Evolutionary conservation across 805 yeast species (phyloP).

Genomic region (Metahyphopichia silvanorum): DNA sequence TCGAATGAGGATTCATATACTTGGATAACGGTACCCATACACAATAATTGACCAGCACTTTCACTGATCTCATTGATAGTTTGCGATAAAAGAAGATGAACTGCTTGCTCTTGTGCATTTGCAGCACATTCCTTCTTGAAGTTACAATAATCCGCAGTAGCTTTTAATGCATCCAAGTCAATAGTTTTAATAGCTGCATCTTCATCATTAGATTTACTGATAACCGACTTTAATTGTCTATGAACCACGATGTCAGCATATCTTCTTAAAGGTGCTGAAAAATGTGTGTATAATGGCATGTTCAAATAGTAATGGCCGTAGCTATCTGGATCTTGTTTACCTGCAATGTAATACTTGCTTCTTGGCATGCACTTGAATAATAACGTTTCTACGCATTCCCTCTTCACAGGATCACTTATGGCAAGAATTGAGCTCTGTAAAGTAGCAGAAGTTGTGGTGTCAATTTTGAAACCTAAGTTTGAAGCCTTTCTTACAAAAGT

Average conservation of each 20-base stretch:
- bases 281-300: slow-evolving; percentile 85
- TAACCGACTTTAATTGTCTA: slow-evolving; percentile 74
- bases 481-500: slow-evolving; percentile 70
- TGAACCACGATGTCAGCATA: slow-evolving; percentile 93
- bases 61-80: slow-evolving; percentile 72
- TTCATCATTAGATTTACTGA: slow-evolving; percentile 36
- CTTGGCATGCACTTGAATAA: slow-evolving; percentile 78
- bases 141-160: slow-evolving; percentile 87
- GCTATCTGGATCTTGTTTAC: slow-evolving; percentile 75
- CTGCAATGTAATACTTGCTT: slow-evolving; percentile 87
- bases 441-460: slow-evolving; percentile 68
- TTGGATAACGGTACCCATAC: slow-evolving; percentile 84
- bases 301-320: slow-evolving; percentile 79
- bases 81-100: slow-evolving; percentile 81
- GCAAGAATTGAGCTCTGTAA: slow-evolving; percentile 67
- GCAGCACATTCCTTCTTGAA: slow-evolving; percentile 94
- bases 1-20: slow-evolving; percentile 97
- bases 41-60: slow-evolving; percentile 74
- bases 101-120: slow-evolving; percentile 91
- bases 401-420: slow-evolving; percentile 57
- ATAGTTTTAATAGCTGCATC: slow-evolving; percentile 31
- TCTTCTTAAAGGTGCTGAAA: slow-evolving; percentile 87
- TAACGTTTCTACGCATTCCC: slow-evolving; percentile 75
- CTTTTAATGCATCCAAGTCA: slow-evolving; percentile 68
- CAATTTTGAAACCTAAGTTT: slow-evolving; percentile 63